Evolutionary conservation across 2,329 filamentous ascomycete species (phyloP).

Genomic region (Calonectria hongkongensis): DNA sequence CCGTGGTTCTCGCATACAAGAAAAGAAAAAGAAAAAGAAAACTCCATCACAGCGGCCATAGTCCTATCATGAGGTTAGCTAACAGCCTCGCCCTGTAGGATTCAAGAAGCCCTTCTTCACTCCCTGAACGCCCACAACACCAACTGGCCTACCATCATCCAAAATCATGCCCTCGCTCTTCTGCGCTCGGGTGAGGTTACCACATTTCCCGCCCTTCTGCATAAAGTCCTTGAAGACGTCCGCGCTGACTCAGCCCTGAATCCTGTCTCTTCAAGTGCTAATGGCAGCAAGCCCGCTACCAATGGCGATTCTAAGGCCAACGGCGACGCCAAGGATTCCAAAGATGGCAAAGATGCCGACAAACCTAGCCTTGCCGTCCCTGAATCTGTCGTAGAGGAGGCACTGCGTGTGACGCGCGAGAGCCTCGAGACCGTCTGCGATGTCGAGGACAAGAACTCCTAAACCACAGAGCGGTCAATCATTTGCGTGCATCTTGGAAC

Average conservation of each 20-base stretch:
- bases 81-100: constrained; percentile 63
- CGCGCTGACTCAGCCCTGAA: constrained; percentile 66
- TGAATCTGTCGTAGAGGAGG: constrained; percentile 76
- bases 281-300: constrained; percentile 58
- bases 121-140: constrained; percentile 74
- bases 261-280: constrained; percentile 52
- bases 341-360: constrained; percentile 22
- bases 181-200: constrained; percentile 76
- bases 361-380: constrained; percentile 72
- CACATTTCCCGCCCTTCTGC: constrained; percentile 77
- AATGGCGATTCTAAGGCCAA: constrained; percentile 58
- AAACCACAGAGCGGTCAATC: not conserved
- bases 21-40: not conserved
- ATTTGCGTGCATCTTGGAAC: constrained; percentile 22
- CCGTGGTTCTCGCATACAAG: not conserved
- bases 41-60: not conserved
- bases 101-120: constrained; percentile 79
- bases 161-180: constrained; percentile 75
- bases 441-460: constrained; percentile 56
- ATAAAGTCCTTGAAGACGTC: constrained; percentile 77
- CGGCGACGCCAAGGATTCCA: constrained; percentile 51
- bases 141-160: constrained; percentile 78
- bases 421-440: constrained; percentile 72
- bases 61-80: constrained; percentile 12
- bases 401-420: constrained; percentile 75